These are phyloP conservation scores for Saturnispora diversa DNA, from an alignment of 805 yeast species.

Conservation along the genomic window DNA sequence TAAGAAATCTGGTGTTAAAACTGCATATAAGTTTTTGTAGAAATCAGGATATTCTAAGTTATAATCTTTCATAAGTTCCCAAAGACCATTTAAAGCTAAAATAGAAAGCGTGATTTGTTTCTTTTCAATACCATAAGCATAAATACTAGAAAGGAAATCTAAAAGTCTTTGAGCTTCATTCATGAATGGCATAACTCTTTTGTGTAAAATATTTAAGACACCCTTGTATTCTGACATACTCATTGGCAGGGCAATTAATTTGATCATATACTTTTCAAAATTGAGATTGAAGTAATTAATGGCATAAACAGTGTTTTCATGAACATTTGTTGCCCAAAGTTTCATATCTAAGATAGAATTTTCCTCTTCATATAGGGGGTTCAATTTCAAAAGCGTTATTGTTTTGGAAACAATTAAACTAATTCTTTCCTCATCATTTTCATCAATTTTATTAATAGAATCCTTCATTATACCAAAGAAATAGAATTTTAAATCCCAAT, in stretches of 20 bases:
- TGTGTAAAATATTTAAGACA: constrained; percentile 64
- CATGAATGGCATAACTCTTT: constrained; percentile 74
- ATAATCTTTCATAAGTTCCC: constrained; percentile 70
- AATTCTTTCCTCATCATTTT: constrained; percentile 11
- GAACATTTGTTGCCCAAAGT: constrained; percentile 37
- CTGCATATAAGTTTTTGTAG: constrained; percentile 69
- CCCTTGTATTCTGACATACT: constrained; percentile 53
- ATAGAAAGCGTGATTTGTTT: constrained; percentile 36
- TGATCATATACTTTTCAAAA: constrained; percentile 64
- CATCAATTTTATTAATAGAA: constrained; percentile 15
- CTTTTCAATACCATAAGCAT: constrained; percentile 37
- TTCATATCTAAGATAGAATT: constrained; percentile 22
- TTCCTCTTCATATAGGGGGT: constrained; percentile 25
- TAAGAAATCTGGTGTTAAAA: constrained; percentile 67
- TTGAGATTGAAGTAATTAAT: constrained; percentile 44
- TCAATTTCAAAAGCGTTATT: constrained; percentile 31
- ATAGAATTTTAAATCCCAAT: constrained; percentile 74
- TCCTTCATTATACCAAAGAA: constrained; percentile 46
- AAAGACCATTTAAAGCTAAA: constrained; percentile 78
- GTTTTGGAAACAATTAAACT: constrained; percentile 33
- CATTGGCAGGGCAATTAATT: constrained; percentile 37
- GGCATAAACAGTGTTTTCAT: constrained; percentile 30
- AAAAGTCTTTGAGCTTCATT: constrained; percentile 72
- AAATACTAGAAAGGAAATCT: constrained; percentile 91
- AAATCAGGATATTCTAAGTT: constrained; percentile 92